Percentiles rank a stretch among this genome's conserved stretches.
These are phyloP conservation scores for Colletotrichum theobromicola DNA, from an alignment of 2,329 filamentous ascomycete species.

Conservation along the genomic window DNA sequence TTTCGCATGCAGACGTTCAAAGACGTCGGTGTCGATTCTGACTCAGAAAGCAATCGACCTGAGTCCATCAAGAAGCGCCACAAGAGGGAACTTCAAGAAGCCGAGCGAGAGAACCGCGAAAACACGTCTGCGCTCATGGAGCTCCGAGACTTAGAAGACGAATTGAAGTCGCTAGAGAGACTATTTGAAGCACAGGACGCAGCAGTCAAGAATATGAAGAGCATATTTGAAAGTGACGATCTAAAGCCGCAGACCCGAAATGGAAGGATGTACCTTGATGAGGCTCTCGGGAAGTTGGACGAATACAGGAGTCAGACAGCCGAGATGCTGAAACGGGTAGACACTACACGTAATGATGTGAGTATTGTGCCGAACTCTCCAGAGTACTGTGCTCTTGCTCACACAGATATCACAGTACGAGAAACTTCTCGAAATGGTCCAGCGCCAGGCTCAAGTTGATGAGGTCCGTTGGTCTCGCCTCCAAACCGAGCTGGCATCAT, in stretches of 20 bases:
- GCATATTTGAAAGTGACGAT: neutral
- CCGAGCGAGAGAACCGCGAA: slow-evolving; percentile 64
- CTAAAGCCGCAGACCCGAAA: neutral
- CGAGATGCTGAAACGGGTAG: slow-evolving; percentile 65
- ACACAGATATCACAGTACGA: slow-evolving; percentile 47
- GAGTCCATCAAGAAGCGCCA: slow-evolving; percentile 48
- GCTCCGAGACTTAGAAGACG: slow-evolving; percentile 68
- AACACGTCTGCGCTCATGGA: slow-evolving; percentile 68
- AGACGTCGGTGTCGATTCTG: slow-evolving; percentile 37
- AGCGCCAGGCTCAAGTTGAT: slow-evolving; percentile 70
- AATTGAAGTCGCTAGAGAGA: slow-evolving; percentile 60
- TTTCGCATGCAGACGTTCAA: slow-evolving; percentile 64
- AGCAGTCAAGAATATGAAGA: slow-evolving; percentile 41
- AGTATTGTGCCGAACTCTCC: neutral
- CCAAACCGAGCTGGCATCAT: slow-evolving; percentile 66
- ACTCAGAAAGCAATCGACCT: slow-evolving; percentile 44
- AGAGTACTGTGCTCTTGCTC: accelerated
- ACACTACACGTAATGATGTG: slow-evolving; percentile 61
- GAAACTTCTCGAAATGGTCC: slow-evolving; percentile 70
- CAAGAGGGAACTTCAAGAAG: slow-evolving; percentile 36
- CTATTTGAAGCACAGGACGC: slow-evolving; percentile 63
- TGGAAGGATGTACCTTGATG: slow-evolving; percentile 48
- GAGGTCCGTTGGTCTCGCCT: slow-evolving; percentile 67
- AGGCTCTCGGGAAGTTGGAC: slow-evolving; percentile 56
- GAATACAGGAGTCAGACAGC: slow-evolving; percentile 59